Evolutionary conservation across 164 flowering plant species (phyloP).

Genomic region (Dillenia suffruticosa): DNA sequence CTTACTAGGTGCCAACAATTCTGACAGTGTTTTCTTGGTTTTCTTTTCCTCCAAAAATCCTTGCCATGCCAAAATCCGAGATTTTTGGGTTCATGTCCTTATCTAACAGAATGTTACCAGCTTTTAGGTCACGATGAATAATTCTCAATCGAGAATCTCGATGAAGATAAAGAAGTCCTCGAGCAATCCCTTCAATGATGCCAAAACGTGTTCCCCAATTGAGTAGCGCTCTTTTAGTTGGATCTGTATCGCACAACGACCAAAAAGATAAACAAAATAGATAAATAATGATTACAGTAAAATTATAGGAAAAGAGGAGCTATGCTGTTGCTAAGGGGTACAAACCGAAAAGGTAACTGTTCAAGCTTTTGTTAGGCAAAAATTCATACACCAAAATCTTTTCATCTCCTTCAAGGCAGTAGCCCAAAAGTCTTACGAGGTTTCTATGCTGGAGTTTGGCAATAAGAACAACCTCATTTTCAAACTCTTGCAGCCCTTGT

Average conservation of each 20-base stretch:
- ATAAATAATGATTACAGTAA: neutral
- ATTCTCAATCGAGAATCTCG: neutral
- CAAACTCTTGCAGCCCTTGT: conserved; percentile 1
- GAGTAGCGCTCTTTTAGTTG: neutral
- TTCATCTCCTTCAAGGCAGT: no score
- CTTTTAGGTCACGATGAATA: neutral
- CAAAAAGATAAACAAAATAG: neutral
- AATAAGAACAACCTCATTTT: neutral
- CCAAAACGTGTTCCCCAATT: neutral
- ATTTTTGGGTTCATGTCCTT: conserved; percentile 5
- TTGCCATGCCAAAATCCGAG: conserved; percentile 7
- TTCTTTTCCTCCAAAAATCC: neutral
- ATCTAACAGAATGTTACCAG: conserved; percentile 2
- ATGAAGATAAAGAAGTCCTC: conserved; percentile 5
- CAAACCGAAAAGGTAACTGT: no score
- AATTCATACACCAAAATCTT: no score
- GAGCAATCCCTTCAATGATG: neutral
- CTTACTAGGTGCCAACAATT: no score
- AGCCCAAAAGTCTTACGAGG: neutral
- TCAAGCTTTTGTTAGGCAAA: no score
- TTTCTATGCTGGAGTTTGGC: neutral
- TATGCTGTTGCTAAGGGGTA: no score
- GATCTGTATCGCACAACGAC: neutral
- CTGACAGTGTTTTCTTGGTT: no score
- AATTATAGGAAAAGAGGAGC: neutral